A percentile compares a stretch with the other conserved stretches of the same genome.
These are phyloP conservation scores for Tuber microsphaerosporum DNA, from an alignment of 495 filamentous ascomycete genomes.

Conservation along the genomic window DNA sequence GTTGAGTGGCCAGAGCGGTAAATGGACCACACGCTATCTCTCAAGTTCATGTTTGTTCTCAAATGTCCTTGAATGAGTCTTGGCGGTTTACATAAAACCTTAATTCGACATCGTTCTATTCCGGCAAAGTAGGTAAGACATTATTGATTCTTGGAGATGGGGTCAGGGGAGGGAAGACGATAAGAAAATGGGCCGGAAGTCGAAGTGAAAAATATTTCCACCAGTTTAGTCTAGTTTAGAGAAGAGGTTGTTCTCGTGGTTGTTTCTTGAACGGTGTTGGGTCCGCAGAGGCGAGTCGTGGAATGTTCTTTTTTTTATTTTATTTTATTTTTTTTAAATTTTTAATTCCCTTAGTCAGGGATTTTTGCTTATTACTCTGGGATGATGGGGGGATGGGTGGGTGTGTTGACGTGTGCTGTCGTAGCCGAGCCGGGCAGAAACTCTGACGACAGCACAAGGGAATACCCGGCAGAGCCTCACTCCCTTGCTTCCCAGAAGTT, in stretches of 20 bases:
- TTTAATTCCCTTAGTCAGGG: neutral
- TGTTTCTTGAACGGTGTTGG: neutral
- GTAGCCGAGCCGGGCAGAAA: conserved; percentile 36
- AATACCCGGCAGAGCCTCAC: conserved; percentile 37
- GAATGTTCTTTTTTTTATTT: neutral
- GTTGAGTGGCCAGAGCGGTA: neutral
- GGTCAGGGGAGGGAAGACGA: neutral
- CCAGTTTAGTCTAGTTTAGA: neutral
- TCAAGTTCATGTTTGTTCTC: neutral
- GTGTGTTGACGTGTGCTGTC: conserved; percentile 37
- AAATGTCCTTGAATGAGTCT: conserved; percentile 22
- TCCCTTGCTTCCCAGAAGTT: conserved; percentile 30
- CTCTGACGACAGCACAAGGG: conserved; percentile 38
- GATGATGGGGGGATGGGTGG: neutral
- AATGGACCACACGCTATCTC: conserved; percentile 4
- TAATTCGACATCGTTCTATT: conserved; percentile 39
- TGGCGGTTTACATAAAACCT: conserved; percentile 33
- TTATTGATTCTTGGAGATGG: neutral
- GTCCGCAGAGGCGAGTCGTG: neutral
- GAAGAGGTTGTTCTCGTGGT: neutral
- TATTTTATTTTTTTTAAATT: neutral
- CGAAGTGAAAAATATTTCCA: neutral
- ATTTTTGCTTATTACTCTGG: conserved; percentile 3
- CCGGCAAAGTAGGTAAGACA: conserved; percentile 13
- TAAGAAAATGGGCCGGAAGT: conserved; percentile 11